Conservation (phyloP, 2,329 filamentous ascomycete species). For the Monilinia vaccinii-corymbosi region DNA sequence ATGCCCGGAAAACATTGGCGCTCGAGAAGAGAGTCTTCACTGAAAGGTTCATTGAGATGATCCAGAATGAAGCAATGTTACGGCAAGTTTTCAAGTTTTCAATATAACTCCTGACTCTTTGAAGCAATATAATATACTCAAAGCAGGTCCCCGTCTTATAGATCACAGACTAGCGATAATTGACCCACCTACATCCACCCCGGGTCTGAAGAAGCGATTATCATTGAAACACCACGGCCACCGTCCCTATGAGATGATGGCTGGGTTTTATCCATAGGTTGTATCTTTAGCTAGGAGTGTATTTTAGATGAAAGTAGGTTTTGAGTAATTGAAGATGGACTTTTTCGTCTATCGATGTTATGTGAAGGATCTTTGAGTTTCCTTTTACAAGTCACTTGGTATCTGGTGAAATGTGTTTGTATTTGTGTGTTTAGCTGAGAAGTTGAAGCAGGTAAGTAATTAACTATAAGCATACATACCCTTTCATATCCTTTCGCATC, state of each 20-base stretch:
- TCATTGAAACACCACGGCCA: too few relatives aligned
- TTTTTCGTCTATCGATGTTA: not conserved
- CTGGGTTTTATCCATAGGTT: not conserved
- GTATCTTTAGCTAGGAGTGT: not conserved
- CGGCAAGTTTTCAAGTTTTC: conserved; percentile 4
- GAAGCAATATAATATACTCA: conserved; percentile 1
- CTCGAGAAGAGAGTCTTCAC: not conserved
- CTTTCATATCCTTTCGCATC: too few relatives aligned
- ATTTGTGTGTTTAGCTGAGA: too few relatives aligned
- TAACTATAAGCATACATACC: too few relatives aligned
- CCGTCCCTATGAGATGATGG: not conserved
- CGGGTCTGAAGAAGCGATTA: not conserved
- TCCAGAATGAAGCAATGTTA: not conserved
- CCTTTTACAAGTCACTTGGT: too few relatives aligned
- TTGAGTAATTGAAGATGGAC: not conserved
- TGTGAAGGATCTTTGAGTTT: too few relatives aligned
- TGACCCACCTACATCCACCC: not conserved
- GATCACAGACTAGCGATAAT: not conserved
- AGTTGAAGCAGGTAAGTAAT: too few relatives aligned
- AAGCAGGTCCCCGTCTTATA: not conserved
- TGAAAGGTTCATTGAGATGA: not conserved
- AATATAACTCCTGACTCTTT: not conserved
- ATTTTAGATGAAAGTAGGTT: not conserved
- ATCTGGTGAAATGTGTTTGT: not conserved
- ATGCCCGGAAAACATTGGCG: not conserved